A percentile compares a stretch with the other conserved stretches of the same genome.
These are phyloP conservation scores for Sarcodon sp. DNA, from an alignment of 768 basidiomycete genomes.

Conservation along the genomic window DNA sequence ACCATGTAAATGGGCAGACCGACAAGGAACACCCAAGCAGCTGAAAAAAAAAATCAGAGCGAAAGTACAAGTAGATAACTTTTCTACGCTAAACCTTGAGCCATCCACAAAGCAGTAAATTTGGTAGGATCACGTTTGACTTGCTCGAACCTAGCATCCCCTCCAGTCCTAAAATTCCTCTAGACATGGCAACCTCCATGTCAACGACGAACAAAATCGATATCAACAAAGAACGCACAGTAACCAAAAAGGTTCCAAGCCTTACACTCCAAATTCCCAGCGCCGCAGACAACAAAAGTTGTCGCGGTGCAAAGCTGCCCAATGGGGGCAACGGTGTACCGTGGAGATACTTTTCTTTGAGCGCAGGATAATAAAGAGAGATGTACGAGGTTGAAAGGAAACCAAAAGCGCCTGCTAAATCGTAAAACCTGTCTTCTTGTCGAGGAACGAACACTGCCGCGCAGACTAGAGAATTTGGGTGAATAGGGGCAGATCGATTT, in stretches of 20 bases:
- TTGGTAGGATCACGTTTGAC: slow-evolving; percentile 31
- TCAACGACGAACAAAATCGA: background rate
- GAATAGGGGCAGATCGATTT: background rate
- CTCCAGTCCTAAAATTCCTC: slow-evolving; percentile 38
- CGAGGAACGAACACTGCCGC: slow-evolving; percentile 54
- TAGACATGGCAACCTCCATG: slow-evolving; percentile 6
- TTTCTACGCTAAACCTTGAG: slow-evolving; percentile 27
- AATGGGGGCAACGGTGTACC: slow-evolving; percentile 27
- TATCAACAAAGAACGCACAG: slow-evolving; percentile 19
- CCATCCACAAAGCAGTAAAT: slow-evolving; percentile 52
- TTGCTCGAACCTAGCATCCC: slow-evolving; percentile 54
- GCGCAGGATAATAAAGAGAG: slow-evolving; percentile 48
- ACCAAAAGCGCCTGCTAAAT: slow-evolving; percentile 51
- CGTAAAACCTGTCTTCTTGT: slow-evolving; percentile 53
- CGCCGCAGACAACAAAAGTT: slow-evolving; percentile 43
- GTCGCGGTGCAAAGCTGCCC: slow-evolving; percentile 42
- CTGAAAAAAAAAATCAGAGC: slow-evolving; percentile 12
- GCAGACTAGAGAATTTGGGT: slow-evolving; percentile 23
- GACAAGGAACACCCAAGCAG: slow-evolving; percentile 55
- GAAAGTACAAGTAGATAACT: too few relatives aligned
- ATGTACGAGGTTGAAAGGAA: slow-evolving; percentile 49
- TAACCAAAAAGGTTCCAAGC: slow-evolving; percentile 48
- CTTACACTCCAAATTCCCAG: slow-evolving; percentile 47
- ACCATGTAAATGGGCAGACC: slow-evolving; percentile 58
- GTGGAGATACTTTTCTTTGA: slow-evolving; percentile 36